Evolutionary conservation across 2,329 filamentous ascomycete species (phyloP).

Genomic region (Verticillium nonalfalfae): DNA sequence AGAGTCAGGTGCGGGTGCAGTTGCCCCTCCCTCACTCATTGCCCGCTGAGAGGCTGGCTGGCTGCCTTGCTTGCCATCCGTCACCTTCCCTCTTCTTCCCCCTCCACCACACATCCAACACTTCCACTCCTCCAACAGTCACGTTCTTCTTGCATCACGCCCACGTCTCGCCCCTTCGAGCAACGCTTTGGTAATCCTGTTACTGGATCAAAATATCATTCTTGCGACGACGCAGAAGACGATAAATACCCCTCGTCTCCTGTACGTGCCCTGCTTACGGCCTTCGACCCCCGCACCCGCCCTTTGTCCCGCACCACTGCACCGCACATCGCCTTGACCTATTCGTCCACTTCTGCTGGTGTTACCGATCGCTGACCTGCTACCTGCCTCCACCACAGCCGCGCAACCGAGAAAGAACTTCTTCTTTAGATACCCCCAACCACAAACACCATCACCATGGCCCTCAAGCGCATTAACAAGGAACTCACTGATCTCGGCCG

Average conservation of each 20-base stretch:
- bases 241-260: not conserved
- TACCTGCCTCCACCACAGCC: not conserved
- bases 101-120: not conserved
- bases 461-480: constrained; percentile 93
- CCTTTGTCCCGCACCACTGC: not conserved
- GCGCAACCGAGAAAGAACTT: not conserved
- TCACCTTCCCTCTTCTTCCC: not conserved
- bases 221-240: not conserved
- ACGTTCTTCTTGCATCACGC: not conserved
- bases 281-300: not conserved
- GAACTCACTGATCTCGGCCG: constrained; percentile 85
- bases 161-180: not conserved
- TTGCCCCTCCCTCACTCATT: not conserved
- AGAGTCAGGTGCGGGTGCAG: not conserved
- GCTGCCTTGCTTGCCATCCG: not conserved
- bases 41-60: not conserved
- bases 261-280: not conserved
- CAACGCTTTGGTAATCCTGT: not conserved
- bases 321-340: not conserved
- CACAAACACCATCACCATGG: constrained; percentile 49
- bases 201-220: not conserved
- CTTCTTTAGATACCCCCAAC: constrained; percentile 13
- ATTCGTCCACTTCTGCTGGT: not conserved
- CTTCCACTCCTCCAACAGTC: not conserved
- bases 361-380: not conserved